Base-by-base conservation (phyloP, 805 yeast species). In the Dipodascus albidus region DNA sequence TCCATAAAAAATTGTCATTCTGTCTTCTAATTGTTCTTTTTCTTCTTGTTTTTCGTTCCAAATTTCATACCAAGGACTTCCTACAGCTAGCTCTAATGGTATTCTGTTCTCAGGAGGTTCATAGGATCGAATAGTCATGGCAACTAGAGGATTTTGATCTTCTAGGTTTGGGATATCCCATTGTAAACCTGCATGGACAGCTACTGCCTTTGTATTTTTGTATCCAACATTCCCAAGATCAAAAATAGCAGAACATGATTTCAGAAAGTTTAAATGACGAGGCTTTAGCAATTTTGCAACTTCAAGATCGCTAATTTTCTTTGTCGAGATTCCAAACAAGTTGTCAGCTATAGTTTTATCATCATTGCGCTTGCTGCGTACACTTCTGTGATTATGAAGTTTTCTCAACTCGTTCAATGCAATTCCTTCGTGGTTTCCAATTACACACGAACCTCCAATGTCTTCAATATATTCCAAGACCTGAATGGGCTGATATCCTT, bases 351-450 rank as follows among this genome's bases (percentile, higher is more conserved):
- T 15, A 66, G 68, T 8, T 44, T 49, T 2, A 58, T 54, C 35
- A 80, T n/a, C n/a, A n/a, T 27, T 27, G 6, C 33, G 33, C 33
- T 27, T 27, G 9, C 33, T 6, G 33, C 33, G n/a, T n/a, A n/a
- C n/a, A n/a, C n/a, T n/a, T n/a, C n/a, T 11, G 11, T 27, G 67
- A 23, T 77, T 76, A 65, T 81, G 88, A 60, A 71, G 76, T 55
- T 68, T 78, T 21, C 83, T 79, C 62, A 87, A 87, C 62, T 82
- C 70, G 52, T 80, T 75, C 59, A 90, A 63, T 11, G 85, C 77
- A 56, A 81, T 82, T 56, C 82, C 74, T 67, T 90, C 98, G 67
- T 91, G 96, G 70, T 90, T 90, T 0, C 98, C 97, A 54, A 91
- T 70, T 1, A 90, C 80, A 64, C 96, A 89, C 52, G 79, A 81